phyloP scores from a whole-genome alignment of 495 filamentous ascomycete genomes.

The Amorphotheca resinae region DNA sequence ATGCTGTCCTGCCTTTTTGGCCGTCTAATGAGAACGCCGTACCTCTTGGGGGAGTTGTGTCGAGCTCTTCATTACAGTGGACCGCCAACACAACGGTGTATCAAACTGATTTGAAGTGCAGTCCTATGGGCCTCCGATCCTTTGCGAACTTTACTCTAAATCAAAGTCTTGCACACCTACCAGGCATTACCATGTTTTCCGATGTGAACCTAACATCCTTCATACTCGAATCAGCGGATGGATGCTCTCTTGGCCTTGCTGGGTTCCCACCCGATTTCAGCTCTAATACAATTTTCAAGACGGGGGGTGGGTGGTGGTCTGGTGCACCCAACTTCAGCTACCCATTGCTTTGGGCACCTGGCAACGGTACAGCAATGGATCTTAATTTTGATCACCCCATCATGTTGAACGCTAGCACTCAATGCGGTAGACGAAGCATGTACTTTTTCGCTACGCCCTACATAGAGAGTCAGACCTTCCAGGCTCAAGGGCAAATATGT shows the following conservation, averaged over 20 bases:
- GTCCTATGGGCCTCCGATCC: slow-evolving; percentile 12
- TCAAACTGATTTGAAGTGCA: slow-evolving; percentile 22
- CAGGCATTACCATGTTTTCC: not conserved
- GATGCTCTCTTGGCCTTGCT: slow-evolving; percentile 3
- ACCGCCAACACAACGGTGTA: slow-evolving; percentile 25
- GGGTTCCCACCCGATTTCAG: not conserved
- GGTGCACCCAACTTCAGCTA: slow-evolving; percentile 16
- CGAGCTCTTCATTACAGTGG: slow-evolving; percentile 20
- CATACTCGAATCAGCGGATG: slow-evolving; percentile 3
- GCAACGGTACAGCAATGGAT: not conserved
- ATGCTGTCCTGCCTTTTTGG: slow-evolving; percentile 29
- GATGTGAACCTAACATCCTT: slow-evolving; percentile 2
- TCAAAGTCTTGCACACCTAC: not conserved
- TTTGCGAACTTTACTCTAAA: slow-evolving; percentile 1
- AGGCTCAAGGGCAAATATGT: slow-evolving; percentile 18
- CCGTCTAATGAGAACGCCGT: slow-evolving; percentile 14
- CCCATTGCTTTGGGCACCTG: slow-evolving; percentile 1
- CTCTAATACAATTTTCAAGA: not conserved
- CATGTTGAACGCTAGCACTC: slow-evolving; percentile 2
- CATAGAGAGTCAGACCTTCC: slow-evolving; percentile 5
- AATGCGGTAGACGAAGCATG: slow-evolving; percentile 17
- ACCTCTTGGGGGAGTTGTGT: slow-evolving; percentile 20
- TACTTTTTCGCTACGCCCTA: not conserved
- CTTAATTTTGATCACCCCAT: not conserved
- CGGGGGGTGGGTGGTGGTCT: slow-evolving; percentile 15